These are phyloP conservation scores for Pichia sp. DNA, from an alignment of 1,139 yeast genomes.

Conservation along the genomic window DNA sequence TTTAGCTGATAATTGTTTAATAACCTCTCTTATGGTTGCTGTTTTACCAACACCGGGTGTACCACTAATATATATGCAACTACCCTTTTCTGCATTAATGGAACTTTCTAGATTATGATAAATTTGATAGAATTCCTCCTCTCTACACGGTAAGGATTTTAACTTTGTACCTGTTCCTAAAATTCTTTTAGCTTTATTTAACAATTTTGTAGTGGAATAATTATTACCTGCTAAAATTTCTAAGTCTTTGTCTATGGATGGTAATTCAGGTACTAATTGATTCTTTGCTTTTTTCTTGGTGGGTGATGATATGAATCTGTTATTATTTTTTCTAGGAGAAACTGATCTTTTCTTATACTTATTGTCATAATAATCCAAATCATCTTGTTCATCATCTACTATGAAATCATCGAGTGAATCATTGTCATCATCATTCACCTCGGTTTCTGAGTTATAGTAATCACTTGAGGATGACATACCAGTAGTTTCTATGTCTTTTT, in stretches of 20 bases:
- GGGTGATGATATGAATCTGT: conserved; percentile 24
- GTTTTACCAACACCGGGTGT: conserved; percentile 99
- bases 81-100: conserved; percentile 64
- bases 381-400: conserved; percentile 1
- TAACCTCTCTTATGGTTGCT: conserved; percentile 83
- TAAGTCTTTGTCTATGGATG: conserved; percentile 14
- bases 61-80: conserved; percentile 87
- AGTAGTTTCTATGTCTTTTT: neutral
- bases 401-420: neutral
- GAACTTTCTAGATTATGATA: conserved; percentile 71
- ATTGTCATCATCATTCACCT: neutral
- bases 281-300: conserved; percentile 19
- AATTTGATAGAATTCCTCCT: conserved; percentile 71
- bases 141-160: conserved; percentile 77
- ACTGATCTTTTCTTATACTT: neutral
- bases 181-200: conserved; percentile 49
- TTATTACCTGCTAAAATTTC: conserved; percentile 12
- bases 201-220: conserved; percentile 26
- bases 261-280: conserved; percentile 12
- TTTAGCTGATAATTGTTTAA: conserved; percentile 49
- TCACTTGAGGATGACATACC: neutral
- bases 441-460: conserved; percentile 6
- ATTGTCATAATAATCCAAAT: neutral
- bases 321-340: conserved; percentile 13
- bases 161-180: conserved; percentile 62